Evolutionary conservation across 495 filamentous ascomycete genomes (phyloP).

Genomic region (Lophiostoma macrostomum): DNA sequence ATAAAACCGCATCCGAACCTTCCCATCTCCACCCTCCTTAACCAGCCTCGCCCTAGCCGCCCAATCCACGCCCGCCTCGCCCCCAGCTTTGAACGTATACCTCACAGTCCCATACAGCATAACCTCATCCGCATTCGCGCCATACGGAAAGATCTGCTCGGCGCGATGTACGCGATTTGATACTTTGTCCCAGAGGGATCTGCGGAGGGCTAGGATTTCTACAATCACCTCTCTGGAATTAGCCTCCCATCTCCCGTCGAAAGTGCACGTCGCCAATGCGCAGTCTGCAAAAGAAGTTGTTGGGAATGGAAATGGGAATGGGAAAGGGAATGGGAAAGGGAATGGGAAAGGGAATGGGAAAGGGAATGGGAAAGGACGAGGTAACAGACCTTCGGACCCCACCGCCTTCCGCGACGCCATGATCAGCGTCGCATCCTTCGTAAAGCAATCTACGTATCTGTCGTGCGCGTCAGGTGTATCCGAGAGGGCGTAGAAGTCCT

Average conservation of each 20-base stretch:
- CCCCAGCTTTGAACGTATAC: slow-evolving; percentile 53
- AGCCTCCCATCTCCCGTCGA: too few relatives aligned
- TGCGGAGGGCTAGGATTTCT: slow-evolving; percentile 55
- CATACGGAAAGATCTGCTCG: slow-evolving; percentile 53
- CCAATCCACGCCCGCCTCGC: slow-evolving; percentile 51
- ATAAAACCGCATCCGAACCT: slow-evolving; percentile 59
- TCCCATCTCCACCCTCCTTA: slow-evolving; percentile 44
- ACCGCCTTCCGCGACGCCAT: slow-evolving; percentile 54
- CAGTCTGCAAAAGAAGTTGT: too few relatives aligned
- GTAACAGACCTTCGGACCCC: slow-evolving; percentile 49
- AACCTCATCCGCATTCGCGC: slow-evolving; percentile 47
- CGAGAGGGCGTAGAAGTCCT: slow-evolving; percentile 57
- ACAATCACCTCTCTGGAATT: too few relatives aligned
- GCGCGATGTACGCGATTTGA: slow-evolving; percentile 51
- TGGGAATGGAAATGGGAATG: background rate
- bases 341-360: background rate
- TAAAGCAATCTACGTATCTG: slow-evolving; percentile 55
- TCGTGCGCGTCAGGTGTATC: slow-evolving; percentile 57
- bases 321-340: background rate
- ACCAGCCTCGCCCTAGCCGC: slow-evolving; percentile 54
- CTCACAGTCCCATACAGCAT: slow-evolving; percentile 61
- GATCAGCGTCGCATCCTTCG: slow-evolving; percentile 53
- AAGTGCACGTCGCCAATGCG: too few relatives aligned
- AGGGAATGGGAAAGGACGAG: slow-evolving; percentile 1
- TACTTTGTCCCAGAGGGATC: slow-evolving; percentile 58